A percentile compares a stretch with the other conserved stretches of the same genome.
phyloP scores from a whole-genome alignment of 352 stramenopile genomes.

The Phytophthora tubulina region DNA sequence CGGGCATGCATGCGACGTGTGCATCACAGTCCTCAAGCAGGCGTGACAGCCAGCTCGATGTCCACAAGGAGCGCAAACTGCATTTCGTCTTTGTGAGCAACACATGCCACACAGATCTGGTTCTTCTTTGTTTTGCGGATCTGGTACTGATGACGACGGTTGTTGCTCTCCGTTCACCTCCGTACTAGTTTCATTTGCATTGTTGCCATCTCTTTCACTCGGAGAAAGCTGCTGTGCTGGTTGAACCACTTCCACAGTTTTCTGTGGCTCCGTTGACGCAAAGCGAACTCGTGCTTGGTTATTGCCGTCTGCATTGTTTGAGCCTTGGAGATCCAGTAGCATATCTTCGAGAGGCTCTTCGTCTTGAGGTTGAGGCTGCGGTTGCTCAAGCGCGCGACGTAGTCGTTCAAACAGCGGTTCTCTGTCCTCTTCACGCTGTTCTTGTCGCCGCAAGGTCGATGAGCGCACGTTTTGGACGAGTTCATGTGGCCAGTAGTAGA shows the following conservation, averaged over 20 bases:
- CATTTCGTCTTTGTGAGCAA: slow-evolving; percentile 51
- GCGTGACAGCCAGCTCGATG: slow-evolving; percentile 58
- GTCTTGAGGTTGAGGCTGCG: slow-evolving; percentile 9
- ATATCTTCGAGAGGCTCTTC: slow-evolving; percentile 42
- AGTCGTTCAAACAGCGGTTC: slow-evolving; percentile 29
- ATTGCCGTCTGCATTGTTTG: not conserved
- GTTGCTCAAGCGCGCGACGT: slow-evolving; percentile 26
- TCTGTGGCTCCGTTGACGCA: slow-evolving; percentile 18
- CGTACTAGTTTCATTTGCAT: not conserved
- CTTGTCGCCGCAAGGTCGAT: slow-evolving; percentile 30
- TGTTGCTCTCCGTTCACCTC: slow-evolving; percentile 2
- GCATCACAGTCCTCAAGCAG: slow-evolving; percentile 54
- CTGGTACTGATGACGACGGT: not conserved
- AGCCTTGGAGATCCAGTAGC: slow-evolving; percentile 23
- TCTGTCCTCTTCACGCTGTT: slow-evolving; percentile 13
- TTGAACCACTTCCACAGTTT: slow-evolving; percentile 29
- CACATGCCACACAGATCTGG: slow-evolving; percentile 56
- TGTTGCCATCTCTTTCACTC: slow-evolving; percentile 9
- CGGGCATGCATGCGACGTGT: slow-evolving; percentile 44
- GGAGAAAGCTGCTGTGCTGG: slow-evolving; percentile 17
- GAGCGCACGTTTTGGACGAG: slow-evolving; percentile 40
- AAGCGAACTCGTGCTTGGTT: slow-evolving; percentile 21
- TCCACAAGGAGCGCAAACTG: slow-evolving; percentile 64
- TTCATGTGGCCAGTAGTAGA: slow-evolving; percentile 54
- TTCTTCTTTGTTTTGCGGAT: slow-evolving; percentile 18